phyloP scores from a whole-genome alignment of 768 basidiomycete genomes.

The Rhizopogon vinicolor region DNA sequence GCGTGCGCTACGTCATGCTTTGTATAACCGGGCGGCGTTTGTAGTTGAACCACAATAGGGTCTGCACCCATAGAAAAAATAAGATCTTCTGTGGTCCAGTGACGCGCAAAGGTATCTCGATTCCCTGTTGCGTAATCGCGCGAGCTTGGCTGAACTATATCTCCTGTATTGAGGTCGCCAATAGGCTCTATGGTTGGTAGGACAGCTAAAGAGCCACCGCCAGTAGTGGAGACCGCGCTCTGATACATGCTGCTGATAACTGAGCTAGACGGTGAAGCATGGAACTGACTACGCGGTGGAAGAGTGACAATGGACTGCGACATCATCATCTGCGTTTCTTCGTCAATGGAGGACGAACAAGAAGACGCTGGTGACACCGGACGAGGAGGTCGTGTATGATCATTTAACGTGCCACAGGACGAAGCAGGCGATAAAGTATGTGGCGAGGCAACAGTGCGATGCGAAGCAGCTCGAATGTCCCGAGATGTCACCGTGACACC shows the following conservation, averaged over 20 bases:
- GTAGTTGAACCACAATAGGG: conserved; percentile 53
- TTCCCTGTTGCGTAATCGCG: background rate
- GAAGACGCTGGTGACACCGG: conserved; percentile 46
- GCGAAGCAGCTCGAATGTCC: conserved; percentile 30
- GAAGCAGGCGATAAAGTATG: conserved; percentile 22
- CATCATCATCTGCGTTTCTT: conserved; percentile 62
- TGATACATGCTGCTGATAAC: conserved; percentile 71
- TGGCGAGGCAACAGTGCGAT: conserved; percentile 15
- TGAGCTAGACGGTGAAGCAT: conserved; percentile 35
- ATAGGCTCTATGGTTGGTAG: background rate
- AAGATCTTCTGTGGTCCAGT: conserved; percentile 31
- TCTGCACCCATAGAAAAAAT: conserved; percentile 61
- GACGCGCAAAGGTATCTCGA: conserved; percentile 4
- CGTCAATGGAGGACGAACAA: conserved; percentile 53
- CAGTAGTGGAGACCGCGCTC: conserved; percentile 53
- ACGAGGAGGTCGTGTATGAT: background rate
- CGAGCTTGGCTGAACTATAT: background rate
- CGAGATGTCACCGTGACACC: conserved; percentile 52
- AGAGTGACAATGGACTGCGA: conserved; percentile 69
- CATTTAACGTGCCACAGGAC: conserved; percentile 9
- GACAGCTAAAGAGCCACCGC: conserved; percentile 2
- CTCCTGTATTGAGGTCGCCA: background rate
- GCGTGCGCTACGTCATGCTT: conserved; percentile 8
- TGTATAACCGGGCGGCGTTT: conserved; percentile 34
- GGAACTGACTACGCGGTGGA: conserved; percentile 32